Base-by-base conservation (phyloP, 2,329 filamentous ascomycete genomes). In the Trichophyton simii region DNA sequence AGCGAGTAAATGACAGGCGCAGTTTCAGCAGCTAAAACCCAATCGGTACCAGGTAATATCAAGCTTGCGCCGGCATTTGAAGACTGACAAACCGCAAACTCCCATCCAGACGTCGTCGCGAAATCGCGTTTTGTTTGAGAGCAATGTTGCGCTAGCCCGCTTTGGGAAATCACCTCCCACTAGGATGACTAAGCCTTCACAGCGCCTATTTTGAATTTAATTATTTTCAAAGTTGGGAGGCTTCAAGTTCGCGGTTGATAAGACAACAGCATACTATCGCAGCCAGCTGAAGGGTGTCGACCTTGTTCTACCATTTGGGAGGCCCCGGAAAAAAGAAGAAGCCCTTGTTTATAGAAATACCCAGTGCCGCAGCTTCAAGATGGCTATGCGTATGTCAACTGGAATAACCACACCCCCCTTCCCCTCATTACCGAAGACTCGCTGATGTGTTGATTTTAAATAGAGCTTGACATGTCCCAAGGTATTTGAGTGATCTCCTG, bases 391-490 rank as follows among this genome's bases (percentile, higher is more conserved):
- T 78, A 73, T 66, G 76, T 71, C 63, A 60, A 31, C 66, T 61
- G 63, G 18, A 66, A 73, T 3, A 38, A 67, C 72, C 73, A 73
- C 74, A 18, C 71, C 65, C 68, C 65, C 68, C 48, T 41, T 15
- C 48, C 57, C 34, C 18, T 59, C 36, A 28, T 15, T 52, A 59
- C 59, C 54, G 9, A 57, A 61, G 48, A 67, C 65, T 62, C 63
- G 60, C 60, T 70, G 62, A 67, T 70, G 72, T 18, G 41, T 38
- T 22, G 22, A 34, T 41, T n/a, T 41, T n/a, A 11, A 59, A 58
- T 65, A 78, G 76, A 78, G 67, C 73, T 78, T 71, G 76, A 78
- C 72, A 71, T 78, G 68, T 78, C 76, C 67, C 75, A 78, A 72
- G 76, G 76, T 78, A 67, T 25, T 50, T 15, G 18, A 28, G 3